Conservation (phyloP, 352 stramenopile species). For the Pythium phragmitis region DNA sequence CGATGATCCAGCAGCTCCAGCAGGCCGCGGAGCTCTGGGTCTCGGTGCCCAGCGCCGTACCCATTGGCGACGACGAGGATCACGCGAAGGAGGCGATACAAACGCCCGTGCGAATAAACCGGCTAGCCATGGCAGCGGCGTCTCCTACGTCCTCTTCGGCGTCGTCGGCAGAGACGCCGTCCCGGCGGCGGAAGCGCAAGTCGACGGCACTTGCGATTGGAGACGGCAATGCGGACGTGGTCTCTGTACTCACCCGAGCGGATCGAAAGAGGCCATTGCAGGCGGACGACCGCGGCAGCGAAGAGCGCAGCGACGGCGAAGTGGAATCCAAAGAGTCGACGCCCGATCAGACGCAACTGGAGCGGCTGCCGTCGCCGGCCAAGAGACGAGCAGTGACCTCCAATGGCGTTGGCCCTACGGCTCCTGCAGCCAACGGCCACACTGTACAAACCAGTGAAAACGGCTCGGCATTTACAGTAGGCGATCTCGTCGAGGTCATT, state of each 20-base stretch:
- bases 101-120: constrained; percentile 28
- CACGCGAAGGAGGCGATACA: constrained; percentile 4
- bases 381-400: constrained; percentile 11
- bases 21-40: constrained; percentile 50
- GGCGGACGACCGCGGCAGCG: too few species aligned
- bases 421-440: background rate
- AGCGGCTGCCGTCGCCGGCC: background rate
- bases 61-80: background rate
- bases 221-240: background rate
- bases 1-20: constrained; percentile 73
- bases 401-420: constrained; percentile 1
- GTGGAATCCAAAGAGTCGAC: constrained; percentile 6
- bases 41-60: constrained; percentile 18
- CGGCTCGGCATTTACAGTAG: constrained; percentile 28
- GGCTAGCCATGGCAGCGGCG: background rate
- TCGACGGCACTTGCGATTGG: too few species aligned
- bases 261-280: background rate
- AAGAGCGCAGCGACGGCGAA: background rate
- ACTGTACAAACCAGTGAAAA: background rate
- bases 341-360: background rate
- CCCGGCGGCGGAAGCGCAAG: constrained; percentile 17
- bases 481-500: constrained; percentile 85
- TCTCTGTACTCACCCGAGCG: constrained; percentile 5
- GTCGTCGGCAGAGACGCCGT: background rate
- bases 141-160: background rate